A percentile compares a stretch with the other conserved stretches of the same genome.
Conservation (phyloP, 148 eudicot genomes). For the Simmondsia chinensis region DNA sequence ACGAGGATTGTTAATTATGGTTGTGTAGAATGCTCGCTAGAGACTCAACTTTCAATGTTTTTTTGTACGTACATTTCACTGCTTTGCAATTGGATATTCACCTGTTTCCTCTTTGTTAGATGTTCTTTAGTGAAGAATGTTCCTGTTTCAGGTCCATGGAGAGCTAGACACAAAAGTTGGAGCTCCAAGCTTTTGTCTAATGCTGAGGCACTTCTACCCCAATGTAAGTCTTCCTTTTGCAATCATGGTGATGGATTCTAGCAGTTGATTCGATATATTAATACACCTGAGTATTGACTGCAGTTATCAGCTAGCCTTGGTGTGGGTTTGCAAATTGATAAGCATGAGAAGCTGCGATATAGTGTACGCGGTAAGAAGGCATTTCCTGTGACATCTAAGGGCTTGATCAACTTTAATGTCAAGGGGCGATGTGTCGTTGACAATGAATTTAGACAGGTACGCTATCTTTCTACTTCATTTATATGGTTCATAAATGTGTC, state of each 20-base stretch:
- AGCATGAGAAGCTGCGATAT: conserved; percentile 47
- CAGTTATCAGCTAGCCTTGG: conserved; percentile 63
- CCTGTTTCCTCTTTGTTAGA: not conserved
- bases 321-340: conserved; percentile 52
- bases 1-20: no score
- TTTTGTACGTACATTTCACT: not conserved
- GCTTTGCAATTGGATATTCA: not conserved
- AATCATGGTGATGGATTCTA: not conserved
- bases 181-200: conserved; percentile 43
- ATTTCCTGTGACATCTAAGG: conserved; percentile 59
- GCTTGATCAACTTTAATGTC: conserved; percentile 38
- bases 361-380: conserved; percentile 57
- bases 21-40: no score
- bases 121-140: not conserved
- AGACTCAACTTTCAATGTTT: no score
- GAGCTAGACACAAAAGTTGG: conserved; percentile 83
- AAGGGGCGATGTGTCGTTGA: conserved; percentile 65
- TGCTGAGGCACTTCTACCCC: conserved; percentile 56
- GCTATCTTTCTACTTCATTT: conserved; percentile 3
- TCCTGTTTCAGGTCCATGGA: conserved; percentile 48
- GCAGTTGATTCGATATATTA: no score
- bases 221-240: conserved; percentile 32
- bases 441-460: conserved; percentile 64
- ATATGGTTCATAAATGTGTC: not conserved
- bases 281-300: conserved; percentile 6